Evolutionary conservation across 192 early-diverging fungal species (phyloP).

Genomic region (Gigaspora rosea): DNA sequence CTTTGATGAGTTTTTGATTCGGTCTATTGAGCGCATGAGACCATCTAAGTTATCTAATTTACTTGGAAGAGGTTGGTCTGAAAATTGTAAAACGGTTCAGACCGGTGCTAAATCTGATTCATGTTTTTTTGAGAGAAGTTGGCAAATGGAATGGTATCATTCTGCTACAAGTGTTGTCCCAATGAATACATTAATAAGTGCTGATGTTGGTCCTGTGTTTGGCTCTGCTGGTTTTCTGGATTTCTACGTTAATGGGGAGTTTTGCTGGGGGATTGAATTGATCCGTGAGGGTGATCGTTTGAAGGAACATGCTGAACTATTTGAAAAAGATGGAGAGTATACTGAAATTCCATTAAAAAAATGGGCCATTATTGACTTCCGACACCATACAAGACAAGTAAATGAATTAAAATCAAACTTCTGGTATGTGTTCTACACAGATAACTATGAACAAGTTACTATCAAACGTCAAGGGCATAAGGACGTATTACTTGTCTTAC

Average conservation of each 20-base stretch:
- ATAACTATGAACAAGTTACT: constrained; percentile 11
- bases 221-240: constrained; percentile 26
- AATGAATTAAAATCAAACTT: constrained; percentile 8
- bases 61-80: too few relatives aligned
- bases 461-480: not conserved
- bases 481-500: not conserved
- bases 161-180: constrained; percentile 22
- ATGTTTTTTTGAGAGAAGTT: constrained; percentile 36
- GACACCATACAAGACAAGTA: constrained; percentile 17
- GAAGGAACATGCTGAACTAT: constrained; percentile 17
- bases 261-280: constrained; percentile 31
- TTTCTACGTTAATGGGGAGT: constrained; percentile 29
- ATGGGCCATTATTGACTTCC: constrained; percentile 27
- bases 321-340: constrained; percentile 25
- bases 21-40: constrained; percentile 2
- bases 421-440: constrained; percentile 18
- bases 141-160: constrained; percentile 44
- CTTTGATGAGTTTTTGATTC: not conserved
- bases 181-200: constrained; percentile 8
- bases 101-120: not conserved
- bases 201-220: constrained; percentile 28
- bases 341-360: constrained; percentile 12
- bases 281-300: not conserved
- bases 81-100: not conserved
- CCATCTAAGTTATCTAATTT: constrained; percentile 9